These are phyloP conservation scores for Botrytis cinerea DNA, from an alignment of 2,329 filamentous ascomycete genomes.

Conservation along the genomic window DNA sequence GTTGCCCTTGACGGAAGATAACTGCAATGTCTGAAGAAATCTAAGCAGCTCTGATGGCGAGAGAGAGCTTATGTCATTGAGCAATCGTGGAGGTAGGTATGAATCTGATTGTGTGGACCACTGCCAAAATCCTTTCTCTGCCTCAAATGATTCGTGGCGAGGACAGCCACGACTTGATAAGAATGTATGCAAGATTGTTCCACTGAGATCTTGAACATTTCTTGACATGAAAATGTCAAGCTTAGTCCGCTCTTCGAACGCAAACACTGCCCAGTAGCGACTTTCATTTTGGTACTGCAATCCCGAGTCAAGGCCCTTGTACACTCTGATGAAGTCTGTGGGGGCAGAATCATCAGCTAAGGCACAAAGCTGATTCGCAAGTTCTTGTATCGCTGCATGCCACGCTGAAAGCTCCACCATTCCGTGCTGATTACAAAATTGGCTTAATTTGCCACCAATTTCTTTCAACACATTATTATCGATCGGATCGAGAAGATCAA, in stretches of 20 bases:
- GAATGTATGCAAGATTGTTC: constrained; percentile 44
- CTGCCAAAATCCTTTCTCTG: constrained; percentile 44
- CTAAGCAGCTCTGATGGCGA: constrained; percentile 39
- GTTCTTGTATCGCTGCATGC: constrained; percentile 30
- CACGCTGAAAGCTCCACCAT: constrained; percentile 30
- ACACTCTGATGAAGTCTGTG: constrained; percentile 42
- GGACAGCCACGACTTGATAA: constrained; percentile 44
- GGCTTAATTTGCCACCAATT: constrained; percentile 10
- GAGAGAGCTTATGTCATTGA: constrained; percentile 46
- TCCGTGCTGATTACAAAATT: constrained; percentile 31
- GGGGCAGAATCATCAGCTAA: constrained; percentile 15
- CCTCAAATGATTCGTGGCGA: constrained; percentile 42
- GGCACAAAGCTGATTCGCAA: constrained; percentile 29
- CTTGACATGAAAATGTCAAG: constrained; percentile 45
- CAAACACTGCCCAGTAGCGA: constrained; percentile 44
- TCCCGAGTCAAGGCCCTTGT: constrained; percentile 44
- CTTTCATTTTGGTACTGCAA: constrained; percentile 41
- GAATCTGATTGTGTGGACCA: constrained; percentile 40
- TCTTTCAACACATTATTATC: constrained; percentile 17
- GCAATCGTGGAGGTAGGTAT: constrained; percentile 42
- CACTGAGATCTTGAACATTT: constrained; percentile 40
- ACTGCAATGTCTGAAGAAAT: constrained; percentile 20
- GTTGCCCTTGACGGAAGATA: constrained; percentile 3
- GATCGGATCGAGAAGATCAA: constrained; percentile 22
- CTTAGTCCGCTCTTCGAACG: constrained; percentile 27